phyloP scores from a whole-genome alignment of 176 grass and related monocot species.

The Chloris gayana region DNA sequence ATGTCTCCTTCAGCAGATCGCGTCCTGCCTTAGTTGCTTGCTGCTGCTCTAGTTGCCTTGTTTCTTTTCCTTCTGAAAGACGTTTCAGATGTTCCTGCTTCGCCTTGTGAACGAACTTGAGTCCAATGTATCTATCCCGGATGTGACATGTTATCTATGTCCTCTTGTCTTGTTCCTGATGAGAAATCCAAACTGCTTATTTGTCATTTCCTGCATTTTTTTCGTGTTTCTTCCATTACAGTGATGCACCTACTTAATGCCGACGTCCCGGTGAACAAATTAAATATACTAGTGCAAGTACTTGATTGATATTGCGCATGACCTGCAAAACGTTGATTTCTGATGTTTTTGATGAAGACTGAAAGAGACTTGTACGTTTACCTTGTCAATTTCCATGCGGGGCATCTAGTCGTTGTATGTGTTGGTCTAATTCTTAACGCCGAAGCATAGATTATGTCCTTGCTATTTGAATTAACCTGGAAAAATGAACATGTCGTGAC shows the following conservation, averaged over 20 bases:
- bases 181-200: not conserved
- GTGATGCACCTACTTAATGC: no score
- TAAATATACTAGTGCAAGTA: not conserved
- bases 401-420: not conserved
- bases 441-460: not conserved
- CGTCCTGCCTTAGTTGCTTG: not conserved
- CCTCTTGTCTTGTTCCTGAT: constrained; percentile 9
- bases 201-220: not conserved
- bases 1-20: no score
- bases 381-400: not conserved
- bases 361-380: constrained; percentile 1
- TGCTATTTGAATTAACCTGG: not conserved
- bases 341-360: not conserved
- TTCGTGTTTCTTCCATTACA: not conserved
- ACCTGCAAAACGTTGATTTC: not conserved
- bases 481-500: not conserved
- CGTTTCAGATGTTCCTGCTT: not conserved
- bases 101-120: not conserved
- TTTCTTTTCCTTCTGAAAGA: not conserved
- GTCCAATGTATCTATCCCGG: not conserved
- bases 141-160: not conserved
- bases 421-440: constrained; percentile 12
- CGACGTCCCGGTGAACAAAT: not conserved
- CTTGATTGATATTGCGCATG: not conserved
- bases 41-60: not conserved